Percentiles rank a stretch among this genome's conserved stretches.
These are phyloP conservation scores for Veloboletus limbatus DNA, from an alignment of 1,284 basidiomycete genomes.

Conservation along the genomic window DNA sequence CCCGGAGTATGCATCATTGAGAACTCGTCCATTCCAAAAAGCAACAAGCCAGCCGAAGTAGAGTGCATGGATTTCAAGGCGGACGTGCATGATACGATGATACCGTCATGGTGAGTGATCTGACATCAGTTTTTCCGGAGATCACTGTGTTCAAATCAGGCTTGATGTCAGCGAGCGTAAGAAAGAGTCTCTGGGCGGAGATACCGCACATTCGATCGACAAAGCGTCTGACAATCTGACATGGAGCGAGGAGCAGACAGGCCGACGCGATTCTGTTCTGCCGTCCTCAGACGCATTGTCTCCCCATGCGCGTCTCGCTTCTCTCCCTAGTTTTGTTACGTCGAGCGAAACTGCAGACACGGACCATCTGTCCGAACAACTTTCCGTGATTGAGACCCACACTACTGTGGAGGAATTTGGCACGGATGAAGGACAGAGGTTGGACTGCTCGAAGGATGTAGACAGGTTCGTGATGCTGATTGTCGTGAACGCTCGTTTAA, in stretches of 20 bases:
- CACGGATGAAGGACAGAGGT: neutral
- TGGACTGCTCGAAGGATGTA: no score
- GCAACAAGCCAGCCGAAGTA: neutral
- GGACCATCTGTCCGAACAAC: no score
- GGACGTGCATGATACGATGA: neutral
- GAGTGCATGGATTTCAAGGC: neutral
- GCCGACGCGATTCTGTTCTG: neutral
- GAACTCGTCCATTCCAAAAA: neutral
- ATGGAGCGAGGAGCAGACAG: neutral
- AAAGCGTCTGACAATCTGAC: neutral
- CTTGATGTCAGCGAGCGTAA: neutral
- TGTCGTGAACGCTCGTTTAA: neutral
- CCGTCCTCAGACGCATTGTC: neutral
- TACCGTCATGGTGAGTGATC: constrained; percentile 13
- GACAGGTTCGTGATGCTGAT: neutral
- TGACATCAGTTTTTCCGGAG: neutral
- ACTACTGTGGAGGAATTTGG: neutral
- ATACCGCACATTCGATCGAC: neutral
- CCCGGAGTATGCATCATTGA: neutral
- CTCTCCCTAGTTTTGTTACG: neutral
- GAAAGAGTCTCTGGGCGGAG: neutral
- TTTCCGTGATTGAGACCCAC: neutral
- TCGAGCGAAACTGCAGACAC: no score
- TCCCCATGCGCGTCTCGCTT: neutral
- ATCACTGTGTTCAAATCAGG: neutral